Percentiles rank a stretch among this genome's conserved stretches.
phyloP scores from a whole-genome alignment of 2,329 filamentous ascomycete species.

The Aureobasidium sp. region DNA sequence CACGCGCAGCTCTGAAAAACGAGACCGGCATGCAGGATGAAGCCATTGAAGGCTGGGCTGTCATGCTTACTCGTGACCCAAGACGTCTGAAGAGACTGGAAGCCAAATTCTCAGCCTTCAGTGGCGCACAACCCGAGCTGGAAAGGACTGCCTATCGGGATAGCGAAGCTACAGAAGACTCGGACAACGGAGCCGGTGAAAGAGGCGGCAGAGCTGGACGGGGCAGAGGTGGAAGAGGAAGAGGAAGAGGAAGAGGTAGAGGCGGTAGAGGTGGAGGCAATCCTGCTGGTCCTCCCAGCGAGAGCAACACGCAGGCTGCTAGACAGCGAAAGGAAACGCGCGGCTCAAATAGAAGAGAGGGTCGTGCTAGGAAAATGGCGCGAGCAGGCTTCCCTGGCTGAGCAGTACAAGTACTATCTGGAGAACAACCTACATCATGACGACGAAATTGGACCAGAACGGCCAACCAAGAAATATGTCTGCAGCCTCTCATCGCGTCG shows the following conservation, averaged over 20 bases:
- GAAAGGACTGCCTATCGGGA: constrained; percentile 58
- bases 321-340: constrained; percentile 73
- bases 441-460: too few species aligned
- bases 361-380: constrained; percentile 56
- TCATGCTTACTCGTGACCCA: constrained; percentile 74
- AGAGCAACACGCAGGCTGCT: constrained; percentile 65
- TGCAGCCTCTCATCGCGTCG: too few species aligned
- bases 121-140: constrained; percentile 59
- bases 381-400: constrained; percentile 46
- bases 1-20: constrained; percentile 57
- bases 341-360: constrained; percentile 79
- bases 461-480: too few species aligned
- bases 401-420: too few species aligned
- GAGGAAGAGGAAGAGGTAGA: constrained; percentile 32
- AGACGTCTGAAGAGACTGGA: constrained; percentile 64
- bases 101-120: constrained; percentile 58
- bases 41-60: constrained; percentile 84
- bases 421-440: too few species aligned
- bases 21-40: constrained; percentile 90
- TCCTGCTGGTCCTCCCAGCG: constrained; percentile 58
- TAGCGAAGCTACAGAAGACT: constrained; percentile 50
- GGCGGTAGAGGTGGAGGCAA: constrained; percentile 46
- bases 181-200: constrained; percentile 46
- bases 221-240: constrained; percentile 44
- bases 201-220: constrained; percentile 35